Conservation (phyloP, 2,329 filamentous ascomycete genomes). For the Lachnellula hyalina region DNA sequence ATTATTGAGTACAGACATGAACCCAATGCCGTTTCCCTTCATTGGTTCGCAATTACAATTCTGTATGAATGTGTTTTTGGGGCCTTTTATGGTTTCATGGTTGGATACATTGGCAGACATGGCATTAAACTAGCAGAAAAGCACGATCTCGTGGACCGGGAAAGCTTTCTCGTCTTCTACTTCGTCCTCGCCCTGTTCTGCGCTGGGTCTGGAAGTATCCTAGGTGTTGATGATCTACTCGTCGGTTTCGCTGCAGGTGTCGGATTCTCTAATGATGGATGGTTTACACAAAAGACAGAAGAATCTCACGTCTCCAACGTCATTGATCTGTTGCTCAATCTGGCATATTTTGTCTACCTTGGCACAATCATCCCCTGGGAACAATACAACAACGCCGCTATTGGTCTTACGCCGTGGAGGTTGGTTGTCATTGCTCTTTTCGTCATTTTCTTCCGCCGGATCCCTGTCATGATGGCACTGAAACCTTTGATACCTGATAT, state of each 20-base stretch:
- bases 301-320: constrained; percentile 99
- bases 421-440: constrained; percentile 90
- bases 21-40: constrained; percentile 63
- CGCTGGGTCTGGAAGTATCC: constrained; percentile 88
- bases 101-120: constrained; percentile 88
- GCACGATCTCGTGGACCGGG: constrained; percentile 81
- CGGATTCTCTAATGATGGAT: constrained; percentile 98
- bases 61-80: constrained; percentile 96
- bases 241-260: constrained; percentile 94
- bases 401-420: constrained; percentile 81
- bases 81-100: constrained; percentile 75
- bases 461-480: constrained; percentile 86
- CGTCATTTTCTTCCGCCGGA: constrained; percentile 91
- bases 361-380: constrained; percentile 97
- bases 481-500: constrained; percentile 95
- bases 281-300: constrained; percentile 97
- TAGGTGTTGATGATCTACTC: constrained; percentile 89
- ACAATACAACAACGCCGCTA: constrained; percentile 69
- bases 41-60: constrained; percentile 87
- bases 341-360: constrained; percentile 97
- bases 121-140: constrained; percentile 84
- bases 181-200: constrained; percentile 88
- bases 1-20: constrained; percentile 74
- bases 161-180: constrained; percentile 98
- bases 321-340: constrained; percentile 92